Percentiles rank a stretch among this genome's conserved stretches.
Conservation (phyloP, 495 filamentous ascomycete genomes). For the Hypoxylon trugodes region DNA sequence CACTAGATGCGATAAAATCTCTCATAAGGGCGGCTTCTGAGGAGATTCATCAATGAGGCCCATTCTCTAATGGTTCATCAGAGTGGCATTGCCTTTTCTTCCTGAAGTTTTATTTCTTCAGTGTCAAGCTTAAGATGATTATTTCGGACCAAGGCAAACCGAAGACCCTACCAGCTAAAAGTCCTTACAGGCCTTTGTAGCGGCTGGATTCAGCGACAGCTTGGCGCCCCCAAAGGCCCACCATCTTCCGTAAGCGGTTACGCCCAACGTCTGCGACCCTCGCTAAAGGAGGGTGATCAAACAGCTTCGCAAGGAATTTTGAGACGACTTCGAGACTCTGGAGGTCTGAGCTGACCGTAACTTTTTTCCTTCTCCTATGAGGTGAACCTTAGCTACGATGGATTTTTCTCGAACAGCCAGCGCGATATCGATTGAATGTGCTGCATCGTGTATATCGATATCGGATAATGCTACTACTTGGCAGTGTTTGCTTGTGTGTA, state of each 20-base stretch:
- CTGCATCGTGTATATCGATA: not conserved
- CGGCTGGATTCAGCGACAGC: slow-evolving; percentile 21
- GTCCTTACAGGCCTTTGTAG: slow-evolving; percentile 5
- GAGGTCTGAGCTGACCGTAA: slow-evolving; percentile 35
- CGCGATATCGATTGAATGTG: not conserved
- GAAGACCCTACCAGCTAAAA: not conserved
- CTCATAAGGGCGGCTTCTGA: too few species aligned
- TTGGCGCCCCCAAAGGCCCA: slow-evolving; percentile 22
- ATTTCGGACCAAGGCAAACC: slow-evolving; percentile 7
- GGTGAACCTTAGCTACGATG: not conserved
- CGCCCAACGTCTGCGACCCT: slow-evolving; percentile 13
- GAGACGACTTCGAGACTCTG: slow-evolving; percentile 41
- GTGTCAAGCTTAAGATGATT: not conserved
- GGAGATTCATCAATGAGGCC: too few species aligned
- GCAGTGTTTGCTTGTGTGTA: too few species aligned
- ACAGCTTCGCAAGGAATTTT: slow-evolving; percentile 27
- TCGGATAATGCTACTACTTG: too few species aligned
- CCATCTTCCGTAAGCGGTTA: slow-evolving; percentile 25
- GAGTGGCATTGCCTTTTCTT: too few species aligned
- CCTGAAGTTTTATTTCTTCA: too few species aligned
- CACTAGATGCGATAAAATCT: too few species aligned
- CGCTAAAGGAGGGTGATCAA: slow-evolving; percentile 28
- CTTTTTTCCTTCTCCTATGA: slow-evolving; percentile 2
- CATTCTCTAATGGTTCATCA: too few species aligned
- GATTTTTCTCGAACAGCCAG: not conserved